These are phyloP conservation scores for Mycosphaerelloides madeirae DNA, from an alignment of 2,329 filamentous ascomycete genomes.

Conservation along the genomic window DNA sequence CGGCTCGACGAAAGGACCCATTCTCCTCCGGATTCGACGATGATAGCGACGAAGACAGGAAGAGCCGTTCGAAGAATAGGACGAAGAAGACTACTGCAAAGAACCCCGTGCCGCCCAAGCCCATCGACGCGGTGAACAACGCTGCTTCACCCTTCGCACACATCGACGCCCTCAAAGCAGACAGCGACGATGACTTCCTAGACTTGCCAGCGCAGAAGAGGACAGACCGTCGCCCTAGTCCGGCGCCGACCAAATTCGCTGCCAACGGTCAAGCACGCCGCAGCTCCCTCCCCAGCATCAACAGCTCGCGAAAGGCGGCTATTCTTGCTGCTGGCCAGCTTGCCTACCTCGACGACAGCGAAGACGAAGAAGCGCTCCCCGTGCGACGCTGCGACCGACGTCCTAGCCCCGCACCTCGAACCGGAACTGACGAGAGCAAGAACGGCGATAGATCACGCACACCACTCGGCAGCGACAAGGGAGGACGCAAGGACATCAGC, in stretches of 20 bases:
- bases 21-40: conserved; percentile 33
- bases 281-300: conserved; percentile 17
- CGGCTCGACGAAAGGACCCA: conserved; percentile 27
- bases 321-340: conserved; percentile 28
- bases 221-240: conserved; percentile 27
- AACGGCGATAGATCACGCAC: conserved; percentile 20
- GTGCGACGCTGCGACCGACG: conserved; percentile 19
- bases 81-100: conserved; percentile 20
- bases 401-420: conserved; percentile 27
- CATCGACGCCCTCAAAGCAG: conserved; percentile 18
- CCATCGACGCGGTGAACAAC: conserved; percentile 1
- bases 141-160: conserved; percentile 15
- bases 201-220: conserved; percentile 14
- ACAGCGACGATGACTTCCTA: conserved; percentile 28
- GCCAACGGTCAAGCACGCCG: conserved; percentile 14
- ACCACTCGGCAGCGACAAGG: conserved; percentile 20
- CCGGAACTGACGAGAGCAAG: conserved; percentile 14
- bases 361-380: conserved; percentile 23
- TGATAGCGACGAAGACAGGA: conserved; percentile 27
- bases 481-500: conserved; percentile 5
- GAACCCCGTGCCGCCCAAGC: conserved; percentile 8
- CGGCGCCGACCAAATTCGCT: conserved; percentile 21
- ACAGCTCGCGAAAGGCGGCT: conserved; percentile 19
- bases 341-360: conserved; percentile 32
- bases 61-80: conserved; percentile 25